Base-by-base conservation (phyloP, 257 asterid species). In the Solanum arcanum region DNA sequence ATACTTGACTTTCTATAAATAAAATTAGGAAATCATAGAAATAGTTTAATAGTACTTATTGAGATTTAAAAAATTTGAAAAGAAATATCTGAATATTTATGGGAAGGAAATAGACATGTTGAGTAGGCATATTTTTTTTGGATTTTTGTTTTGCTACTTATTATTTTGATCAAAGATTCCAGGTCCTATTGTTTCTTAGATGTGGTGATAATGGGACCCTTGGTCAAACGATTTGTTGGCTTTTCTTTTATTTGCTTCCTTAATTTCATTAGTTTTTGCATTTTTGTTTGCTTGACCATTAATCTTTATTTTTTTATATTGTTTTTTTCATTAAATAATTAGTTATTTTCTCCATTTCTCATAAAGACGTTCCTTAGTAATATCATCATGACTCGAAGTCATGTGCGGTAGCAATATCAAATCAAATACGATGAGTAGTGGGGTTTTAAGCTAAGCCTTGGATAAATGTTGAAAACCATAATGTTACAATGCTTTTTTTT, bases 141-240 rank as follows among this genome's bases (percentile, higher is more conserved):
- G 91, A 90, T 77, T 90, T 90, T 86, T 88, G 88, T 83, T 83
- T 90, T 62, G 49, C 20, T 6, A 69, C 86, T 86, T 87, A 86
- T 90, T 74, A 80, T 83, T 74, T 64, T 87, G 56, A 90, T 74
- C 29, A 83, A 86, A 87, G 89, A 89, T 90, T 87, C 91, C 89
- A 81, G 35, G 87, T 62, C 83, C 85, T 29, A 80, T 3, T 86
- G 52, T 47, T 77, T 73, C 86, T 78, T 39, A 23, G 29, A 33
- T 62, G 56, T 37, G 85, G 21, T 88, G 73, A 44, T 23, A 21
- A 37, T 88, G 92, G 93, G 86, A 87, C 95, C 91, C 35, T 85
- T 85, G 93, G 91, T 92, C 95, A 92, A 94, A 86, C 90, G 89
- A 91, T 78, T 85, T 42, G 90, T 88, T 91, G 91, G 89, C 41